Evolutionary conservation across 345 rosid genomes (phyloP).

Genomic region (Raphanus sativus): DNA sequence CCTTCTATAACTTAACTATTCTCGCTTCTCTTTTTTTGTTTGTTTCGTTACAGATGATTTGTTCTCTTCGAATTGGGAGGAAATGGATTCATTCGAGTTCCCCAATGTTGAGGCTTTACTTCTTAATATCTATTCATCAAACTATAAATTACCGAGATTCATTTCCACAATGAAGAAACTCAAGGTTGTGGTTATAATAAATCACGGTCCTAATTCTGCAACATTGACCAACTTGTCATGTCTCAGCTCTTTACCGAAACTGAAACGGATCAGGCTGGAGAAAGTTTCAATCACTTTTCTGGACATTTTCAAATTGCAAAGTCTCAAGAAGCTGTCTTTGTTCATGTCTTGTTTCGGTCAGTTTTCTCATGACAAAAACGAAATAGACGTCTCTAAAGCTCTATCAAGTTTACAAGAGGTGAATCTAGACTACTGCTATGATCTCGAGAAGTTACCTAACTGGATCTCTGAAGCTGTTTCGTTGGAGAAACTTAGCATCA

Average conservation of each 20-base stretch:
- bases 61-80: constrained; percentile 46
- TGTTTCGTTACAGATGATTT: constrained; percentile 43
- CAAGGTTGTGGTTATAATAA: constrained; percentile 47
- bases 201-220: constrained; percentile 36
- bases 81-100: constrained; percentile 31
- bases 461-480: constrained; percentile 37
- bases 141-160: constrained; percentile 50
- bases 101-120: constrained; percentile 42
- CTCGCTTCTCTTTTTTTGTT: not conserved
- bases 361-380: constrained; percentile 3
- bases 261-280: constrained; percentile 54
- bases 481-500: constrained; percentile 51
- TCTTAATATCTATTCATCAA: constrained; percentile 44
- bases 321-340: constrained; percentile 47
- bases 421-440: constrained; percentile 49
- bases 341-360: constrained; percentile 43
- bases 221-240: constrained; percentile 43
- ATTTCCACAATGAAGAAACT: constrained; percentile 45
- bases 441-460: constrained; percentile 44
- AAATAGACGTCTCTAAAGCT: constrained; percentile 8
- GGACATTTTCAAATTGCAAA: constrained; percentile 6
- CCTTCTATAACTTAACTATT: not conserved
- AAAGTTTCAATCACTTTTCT: constrained; percentile 25
- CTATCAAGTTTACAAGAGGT: constrained; percentile 52
- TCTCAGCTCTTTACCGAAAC: constrained; percentile 32